These are phyloP conservation scores for Medicago lupulina DNA, from an alignment of 306 rosid genomes.

Conservation along the genomic window DNA sequence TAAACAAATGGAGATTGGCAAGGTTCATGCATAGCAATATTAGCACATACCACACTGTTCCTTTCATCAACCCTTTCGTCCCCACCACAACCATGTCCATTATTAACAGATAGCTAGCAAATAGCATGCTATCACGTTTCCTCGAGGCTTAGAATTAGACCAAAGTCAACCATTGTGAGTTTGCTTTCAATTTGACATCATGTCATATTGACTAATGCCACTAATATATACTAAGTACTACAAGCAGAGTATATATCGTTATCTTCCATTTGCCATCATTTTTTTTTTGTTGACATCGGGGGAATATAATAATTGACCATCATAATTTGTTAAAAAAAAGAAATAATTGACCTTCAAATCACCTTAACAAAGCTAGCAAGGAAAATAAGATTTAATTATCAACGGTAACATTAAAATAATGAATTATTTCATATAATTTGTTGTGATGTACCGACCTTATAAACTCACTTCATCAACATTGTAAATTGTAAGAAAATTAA, in stretches of 20 bases:
- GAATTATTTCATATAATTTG: no score
- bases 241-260: no score
- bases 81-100: slow-evolving; percentile 27
- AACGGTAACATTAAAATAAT: no score
- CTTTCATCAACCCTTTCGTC: background rate
- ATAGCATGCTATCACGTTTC: slow-evolving; percentile 35
- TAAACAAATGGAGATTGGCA: no score
- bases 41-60: background rate
- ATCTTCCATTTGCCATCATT: background rate
- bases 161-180: slow-evolving; percentile 26
- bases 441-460: no score
- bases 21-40: no score
- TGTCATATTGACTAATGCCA: slow-evolving; percentile 19
- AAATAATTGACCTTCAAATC: background rate
- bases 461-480: no score
- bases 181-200: background rate
- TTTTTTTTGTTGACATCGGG: background rate
- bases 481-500: no score
- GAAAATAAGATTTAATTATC: no score
- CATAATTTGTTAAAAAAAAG: no score
- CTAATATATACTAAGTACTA: no score
- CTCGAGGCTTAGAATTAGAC: background rate
- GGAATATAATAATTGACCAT: background rate
- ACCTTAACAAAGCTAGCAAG: background rate
- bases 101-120: background rate